These are phyloP conservation scores for Abortiporus biennis DNA, from an alignment of 1,284 basidiomycete genomes.

Conservation along the genomic window DNA sequence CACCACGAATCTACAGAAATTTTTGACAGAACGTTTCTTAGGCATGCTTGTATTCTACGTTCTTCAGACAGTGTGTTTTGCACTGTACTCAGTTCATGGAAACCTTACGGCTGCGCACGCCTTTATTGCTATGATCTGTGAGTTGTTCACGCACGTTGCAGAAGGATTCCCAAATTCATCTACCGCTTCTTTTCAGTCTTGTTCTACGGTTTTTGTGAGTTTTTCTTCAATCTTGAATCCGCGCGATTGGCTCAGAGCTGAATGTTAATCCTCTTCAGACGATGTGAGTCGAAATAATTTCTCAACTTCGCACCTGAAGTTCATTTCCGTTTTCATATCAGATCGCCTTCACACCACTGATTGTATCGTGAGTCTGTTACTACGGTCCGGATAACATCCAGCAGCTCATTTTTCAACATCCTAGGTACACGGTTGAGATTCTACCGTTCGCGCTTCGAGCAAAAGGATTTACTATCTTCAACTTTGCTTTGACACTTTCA, in stretches of 20 bases:
- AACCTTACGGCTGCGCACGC: constrained; percentile 32
- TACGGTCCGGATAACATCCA: background rate
- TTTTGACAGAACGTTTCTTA: constrained; percentile 3
- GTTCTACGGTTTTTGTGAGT: constrained; percentile 39
- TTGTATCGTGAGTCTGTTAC: constrained; percentile 36
- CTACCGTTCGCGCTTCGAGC: constrained; percentile 51
- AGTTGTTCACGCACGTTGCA: constrained; percentile 12
- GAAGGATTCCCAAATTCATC: background rate
- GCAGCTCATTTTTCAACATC: background rate
- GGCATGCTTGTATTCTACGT: constrained; percentile 38
- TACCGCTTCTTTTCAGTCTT: constrained; percentile 30
- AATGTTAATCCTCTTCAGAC: constrained; percentile 13
- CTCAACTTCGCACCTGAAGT: background rate
- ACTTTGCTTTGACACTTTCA: constrained; percentile 42
- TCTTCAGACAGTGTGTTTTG: constrained; percentile 36
- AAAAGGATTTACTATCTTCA: constrained; percentile 55
- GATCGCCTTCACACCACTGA: constrained; percentile 49
- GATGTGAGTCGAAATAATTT: constrained; percentile 19
- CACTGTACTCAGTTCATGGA: constrained; percentile 29
- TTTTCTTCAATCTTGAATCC: too few species aligned
- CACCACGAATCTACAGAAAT: background rate
- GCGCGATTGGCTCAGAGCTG: too few species aligned
- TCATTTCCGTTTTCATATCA: constrained; percentile 10
- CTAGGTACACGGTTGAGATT: constrained; percentile 50
- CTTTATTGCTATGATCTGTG: constrained; percentile 44